Conservation (phyloP, 306 rosid genomes). For the Sechiopsis laciniata region DNA sequence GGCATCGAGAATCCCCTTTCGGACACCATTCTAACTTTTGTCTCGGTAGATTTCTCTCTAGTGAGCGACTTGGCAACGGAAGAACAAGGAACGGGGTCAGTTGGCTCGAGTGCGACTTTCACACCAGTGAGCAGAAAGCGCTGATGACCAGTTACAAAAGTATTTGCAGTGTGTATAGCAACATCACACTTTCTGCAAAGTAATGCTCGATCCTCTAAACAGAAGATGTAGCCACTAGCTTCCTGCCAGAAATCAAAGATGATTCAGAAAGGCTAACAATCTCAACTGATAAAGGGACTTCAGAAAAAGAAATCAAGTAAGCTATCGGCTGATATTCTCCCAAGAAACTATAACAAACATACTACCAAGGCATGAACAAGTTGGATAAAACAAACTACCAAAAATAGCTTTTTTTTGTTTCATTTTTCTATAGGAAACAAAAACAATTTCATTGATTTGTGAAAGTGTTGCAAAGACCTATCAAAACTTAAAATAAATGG, state of each 20-base stretch:
- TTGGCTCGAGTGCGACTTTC: constrained; percentile 31
- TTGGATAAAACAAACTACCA: not conserved
- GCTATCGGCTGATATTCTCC: not conserved
- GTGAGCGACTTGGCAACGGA: constrained; percentile 37
- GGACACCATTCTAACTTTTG: constrained; percentile 31
- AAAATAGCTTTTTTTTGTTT: not conserved
- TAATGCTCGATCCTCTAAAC: constrained; percentile 83
- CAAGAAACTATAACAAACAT: not conserved
- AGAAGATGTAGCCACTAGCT: constrained; percentile 72
- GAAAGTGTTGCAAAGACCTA: too few relatives aligned
- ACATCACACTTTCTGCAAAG: constrained; percentile 80
- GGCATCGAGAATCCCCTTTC: constrained; percentile 37
- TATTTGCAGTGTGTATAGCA: constrained; percentile 34
- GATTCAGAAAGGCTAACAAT: not conserved
- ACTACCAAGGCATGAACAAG: not conserved
- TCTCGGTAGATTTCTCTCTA: constrained; percentile 39
- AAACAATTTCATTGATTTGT: too few relatives aligned
- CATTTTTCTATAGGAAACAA: too few relatives aligned
- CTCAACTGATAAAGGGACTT: not conserved
- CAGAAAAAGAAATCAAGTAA: not conserved
- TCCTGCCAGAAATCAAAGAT: constrained; percentile 41
- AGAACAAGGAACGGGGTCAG: constrained; percentile 35
- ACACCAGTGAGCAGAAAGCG: constrained; percentile 32
- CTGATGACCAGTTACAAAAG: constrained; percentile 25
- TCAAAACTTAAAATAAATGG: too few relatives aligned